These are phyloP conservation scores for Vigna radiata DNA, from an alignment of 306 rosid genomes.

Conservation along the genomic window DNA sequence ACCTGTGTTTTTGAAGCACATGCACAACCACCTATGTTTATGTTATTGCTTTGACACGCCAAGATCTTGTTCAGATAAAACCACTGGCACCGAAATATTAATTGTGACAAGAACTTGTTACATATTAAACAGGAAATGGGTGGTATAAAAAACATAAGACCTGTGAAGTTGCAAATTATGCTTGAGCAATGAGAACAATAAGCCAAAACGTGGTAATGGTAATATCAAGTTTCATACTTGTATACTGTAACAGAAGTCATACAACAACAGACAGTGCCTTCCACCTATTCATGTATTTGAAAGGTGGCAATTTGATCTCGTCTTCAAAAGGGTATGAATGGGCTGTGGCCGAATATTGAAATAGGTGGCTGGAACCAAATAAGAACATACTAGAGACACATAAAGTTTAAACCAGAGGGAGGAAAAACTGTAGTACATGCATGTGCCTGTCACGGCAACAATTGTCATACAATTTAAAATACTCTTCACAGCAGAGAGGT, in stretches of 20 bases:
- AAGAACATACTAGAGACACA: conserved; percentile 63
- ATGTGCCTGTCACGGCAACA: conserved; percentile 50
- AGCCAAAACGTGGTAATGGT: conserved; percentile 8
- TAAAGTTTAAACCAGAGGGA: conserved; percentile 70
- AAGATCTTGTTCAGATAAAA: not conserved
- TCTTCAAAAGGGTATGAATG: conserved; percentile 48
- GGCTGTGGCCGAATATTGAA: conserved; percentile 69
- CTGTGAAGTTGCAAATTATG: not conserved
- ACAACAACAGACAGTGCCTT: not conserved
- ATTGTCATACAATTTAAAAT: conserved; percentile 55
- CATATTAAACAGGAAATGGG: not conserved
- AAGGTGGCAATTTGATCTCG: conserved; percentile 19
- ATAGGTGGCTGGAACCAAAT: conserved; percentile 64
- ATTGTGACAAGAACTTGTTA: not conserved
- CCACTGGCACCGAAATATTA: not conserved
- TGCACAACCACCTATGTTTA: not conserved
- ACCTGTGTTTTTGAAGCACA: no score
- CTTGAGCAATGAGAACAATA: not conserved
- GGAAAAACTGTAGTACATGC: conserved; percentile 53
- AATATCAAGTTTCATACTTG: conserved; percentile 32
- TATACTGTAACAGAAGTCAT: conserved; percentile 35
- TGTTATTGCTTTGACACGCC: not conserved
- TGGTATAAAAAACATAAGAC: not conserved
- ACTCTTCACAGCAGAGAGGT: conserved; percentile 59
- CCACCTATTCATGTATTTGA: conserved; percentile 32